Evolutionary conservation across 129 eudicot species (phyloP), one percentile per base, ranked within the genome.

Genomic region (Kitagawia praeruptora): DNA sequence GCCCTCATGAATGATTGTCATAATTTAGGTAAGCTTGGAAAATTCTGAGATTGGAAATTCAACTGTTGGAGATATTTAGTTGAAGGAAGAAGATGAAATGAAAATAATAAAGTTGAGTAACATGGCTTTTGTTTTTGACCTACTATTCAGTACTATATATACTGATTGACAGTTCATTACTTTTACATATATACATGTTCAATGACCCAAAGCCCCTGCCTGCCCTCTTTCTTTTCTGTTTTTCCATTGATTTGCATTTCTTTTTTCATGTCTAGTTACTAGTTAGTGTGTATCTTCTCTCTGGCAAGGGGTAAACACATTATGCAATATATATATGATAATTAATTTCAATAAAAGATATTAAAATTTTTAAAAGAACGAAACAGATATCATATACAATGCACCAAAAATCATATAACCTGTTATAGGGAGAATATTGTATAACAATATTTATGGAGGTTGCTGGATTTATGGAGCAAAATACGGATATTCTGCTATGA

Each of bases 101-200:
- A 18, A 53, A 73, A 56, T 21, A 42, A 42, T 42, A 42, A 73
- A 21, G 45, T 23, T 47, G 31, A n/a, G n/a, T 31, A 23, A 49
- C 70, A 49, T 56, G 69, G 70, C 41, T 49, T 53, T 49, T 25
- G 39, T 53, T 56, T 38, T 53, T 56, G 41, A 56, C 70, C 67
- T 34, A 77, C 54, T 38, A 38, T 76, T 81, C 28, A n/a, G n/a
- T n/a, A 39, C 78, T 82, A 66, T 23, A 13, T 82, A 66, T 23
- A 13, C 71, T 82, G 80, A 76, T 34, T 82, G 81, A 76, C 84
- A 67, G 76, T 81, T 81, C 84, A 28, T 67, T 12, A 25, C 15
- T 25, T 53, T 4, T n/a, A 10, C 69, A n/a, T n/a, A 10, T 37
- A n/a, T 61, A 3, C 45, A 38, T 63, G 42, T 78, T 31, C 31